Base-by-base conservation (phyloP, 2,329 filamentous ascomycete genomes). In the Hypomyces perniciosus region DNA sequence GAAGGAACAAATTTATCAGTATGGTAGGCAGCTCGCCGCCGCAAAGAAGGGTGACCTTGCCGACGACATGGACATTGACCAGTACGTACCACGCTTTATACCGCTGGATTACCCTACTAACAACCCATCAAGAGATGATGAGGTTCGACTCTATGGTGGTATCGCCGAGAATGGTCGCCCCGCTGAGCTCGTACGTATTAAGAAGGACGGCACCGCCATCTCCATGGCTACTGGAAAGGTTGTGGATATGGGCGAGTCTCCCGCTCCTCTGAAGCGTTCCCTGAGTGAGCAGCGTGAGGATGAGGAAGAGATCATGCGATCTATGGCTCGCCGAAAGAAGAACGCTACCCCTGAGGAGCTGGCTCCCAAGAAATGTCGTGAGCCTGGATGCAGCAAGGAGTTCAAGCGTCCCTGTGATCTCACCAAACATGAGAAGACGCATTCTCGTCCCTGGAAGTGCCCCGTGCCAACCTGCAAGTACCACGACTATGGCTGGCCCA, bases 401-500 rank as follows among this genome's bases (percentile, higher is more conserved):
- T 97, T 97, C 75, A 95, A 93, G 72, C 85, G 93, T 55, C 90
- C 90, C n/a, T 97, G 93, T 70, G 93, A 99, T 68, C 76, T 97
- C 53, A 96, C 90, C 59, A 97, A 97, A 77, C 93, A 99, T 71
- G 88, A 95, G 73, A 99, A 97, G 77, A 97, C 92, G 0, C 93
- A 99, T 69, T 90, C 89, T 50, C 88, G 93, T 34, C 93, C 92
- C 8, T 96, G 88, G 87, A 99, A 99, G 75, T 99, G 93, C 70
- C 80, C 84, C 6, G 76, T 88, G 26, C 65, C 79, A 38, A 84
- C 81, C 42, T 97, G 93, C 86, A 95, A 95, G 67, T 97, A 96
- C 69, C 83, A 88, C 67, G 80, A 86, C 33, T 83, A 88, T 61
- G 93, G 93, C 45, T 97, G 92, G 88, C 92, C 93, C 4, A 97